A percentile compares a stretch with the other conserved stretches of the same genome.
Evolutionary conservation across 306 rosid species (phyloP).

Genomic region (Ormosia emarginata): DNA sequence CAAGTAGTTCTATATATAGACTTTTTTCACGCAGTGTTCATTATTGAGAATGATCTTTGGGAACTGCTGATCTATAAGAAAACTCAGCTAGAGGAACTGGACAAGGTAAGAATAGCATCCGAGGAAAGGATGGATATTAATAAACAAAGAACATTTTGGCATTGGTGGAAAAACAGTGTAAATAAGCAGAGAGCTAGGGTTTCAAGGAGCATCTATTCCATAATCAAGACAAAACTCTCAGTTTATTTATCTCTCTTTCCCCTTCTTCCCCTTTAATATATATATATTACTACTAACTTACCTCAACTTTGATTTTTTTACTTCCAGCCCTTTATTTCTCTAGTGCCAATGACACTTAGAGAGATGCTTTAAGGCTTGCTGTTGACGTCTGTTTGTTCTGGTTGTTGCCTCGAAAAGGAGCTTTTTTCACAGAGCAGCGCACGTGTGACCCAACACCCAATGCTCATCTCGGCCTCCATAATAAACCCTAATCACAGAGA

Average conservation of each 20-base stretch:
- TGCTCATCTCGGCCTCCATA: slow-evolving; percentile 49
- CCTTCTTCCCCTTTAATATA: not conserved
- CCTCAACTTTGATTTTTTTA: slow-evolving; percentile 31
- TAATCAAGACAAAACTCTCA: slow-evolving; percentile 52
- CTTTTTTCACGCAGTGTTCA: slow-evolving; percentile 25
- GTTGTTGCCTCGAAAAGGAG: slow-evolving; percentile 91
- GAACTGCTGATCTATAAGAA: slow-evolving; percentile 14
- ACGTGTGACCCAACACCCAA: slow-evolving; percentile 94
- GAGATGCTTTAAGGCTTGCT: slow-evolving; percentile 45
- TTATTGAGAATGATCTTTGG: slow-evolving; percentile 33
- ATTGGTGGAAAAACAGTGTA: slow-evolving; percentile 34
- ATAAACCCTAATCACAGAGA: slow-evolving; percentile 50
- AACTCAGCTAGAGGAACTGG: slow-evolving; percentile 26
- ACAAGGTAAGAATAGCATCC: slow-evolving; percentile 56
- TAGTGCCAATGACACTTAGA: slow-evolving; percentile 24
- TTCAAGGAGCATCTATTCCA: slow-evolving; percentile 62
- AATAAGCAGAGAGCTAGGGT: slow-evolving; percentile 57
- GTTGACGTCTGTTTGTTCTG: slow-evolving; percentile 55
- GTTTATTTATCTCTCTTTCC: slow-evolving; percentile 16
- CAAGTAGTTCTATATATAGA: slow-evolving; percentile 20
- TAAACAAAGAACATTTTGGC: slow-evolving; percentile 22
- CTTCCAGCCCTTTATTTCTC: slow-evolving; percentile 19
- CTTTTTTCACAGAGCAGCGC: slow-evolving; percentile 58
- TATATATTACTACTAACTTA: not conserved
- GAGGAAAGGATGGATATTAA: slow-evolving; percentile 28